Conservation (phyloP, 2,329 filamentous ascomycete genomes). For the Trichoderma endophyticum region DNA sequence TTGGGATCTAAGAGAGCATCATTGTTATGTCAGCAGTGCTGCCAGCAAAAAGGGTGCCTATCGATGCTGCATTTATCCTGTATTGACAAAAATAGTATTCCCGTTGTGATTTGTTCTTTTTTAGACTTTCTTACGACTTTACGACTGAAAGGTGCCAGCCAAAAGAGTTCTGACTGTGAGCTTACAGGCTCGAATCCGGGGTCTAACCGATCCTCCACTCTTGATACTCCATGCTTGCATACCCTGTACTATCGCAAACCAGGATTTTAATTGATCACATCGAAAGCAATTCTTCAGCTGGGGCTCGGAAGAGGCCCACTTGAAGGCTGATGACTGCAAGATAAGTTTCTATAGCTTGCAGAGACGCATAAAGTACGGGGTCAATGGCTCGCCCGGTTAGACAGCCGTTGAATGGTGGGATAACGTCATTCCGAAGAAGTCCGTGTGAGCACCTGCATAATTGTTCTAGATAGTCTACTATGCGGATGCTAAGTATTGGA, state of each 20-base stretch:
- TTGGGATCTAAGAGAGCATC: neutral
- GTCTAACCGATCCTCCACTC: neutral
- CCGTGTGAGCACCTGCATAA: neutral
- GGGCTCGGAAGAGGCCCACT: neutral
- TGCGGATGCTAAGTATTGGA: neutral
- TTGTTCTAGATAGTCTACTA: rapidly evolving
- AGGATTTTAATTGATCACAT: neutral
- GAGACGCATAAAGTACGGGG: neutral
- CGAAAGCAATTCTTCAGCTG: neutral
- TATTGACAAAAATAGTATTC: neutral
- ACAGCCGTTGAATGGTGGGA: neutral
- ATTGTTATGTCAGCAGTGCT: neutral
- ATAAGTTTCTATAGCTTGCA: neutral
- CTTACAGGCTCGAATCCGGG: neutral
- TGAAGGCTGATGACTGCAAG: neutral
- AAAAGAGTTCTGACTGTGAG: neutral
- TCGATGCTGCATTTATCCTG: neutral
- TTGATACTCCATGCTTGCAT: neutral
- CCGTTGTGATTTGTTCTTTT: neutral
- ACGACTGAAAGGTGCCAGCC: neutral
- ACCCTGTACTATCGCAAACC: neutral
- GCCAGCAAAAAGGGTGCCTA: neutral
- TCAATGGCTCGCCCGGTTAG: neutral
- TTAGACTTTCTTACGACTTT: neutral
- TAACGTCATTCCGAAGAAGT: neutral